A percentile compares a stretch with the other conserved stretches of the same genome.
Evolutionary conservation across 768 basidiomycete species (phyloP).

Genomic region (Boletus patriciae): DNA sequence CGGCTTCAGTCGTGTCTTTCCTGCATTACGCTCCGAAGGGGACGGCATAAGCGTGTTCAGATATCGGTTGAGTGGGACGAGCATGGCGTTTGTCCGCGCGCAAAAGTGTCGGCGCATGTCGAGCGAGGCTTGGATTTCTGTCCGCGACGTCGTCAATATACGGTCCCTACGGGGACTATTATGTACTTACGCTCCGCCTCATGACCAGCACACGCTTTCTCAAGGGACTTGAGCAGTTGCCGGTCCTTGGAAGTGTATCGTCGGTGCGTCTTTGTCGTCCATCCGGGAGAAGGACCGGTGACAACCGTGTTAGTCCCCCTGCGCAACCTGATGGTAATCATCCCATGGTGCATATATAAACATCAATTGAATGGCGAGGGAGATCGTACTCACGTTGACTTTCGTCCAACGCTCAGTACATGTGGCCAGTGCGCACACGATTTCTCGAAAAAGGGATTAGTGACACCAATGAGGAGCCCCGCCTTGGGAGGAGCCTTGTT

Average conservation of each 20-base stretch:
- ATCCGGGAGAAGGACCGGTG: slow-evolving; percentile 64
- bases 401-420: slow-evolving; percentile 65
- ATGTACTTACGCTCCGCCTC: slow-evolving; percentile 52
- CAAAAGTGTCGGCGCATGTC: slow-evolving; percentile 79
- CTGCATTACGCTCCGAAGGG: slow-evolving; percentile 44
- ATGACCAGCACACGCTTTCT: slow-evolving; percentile 54
- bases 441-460: slow-evolving; percentile 84
- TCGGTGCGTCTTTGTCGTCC: slow-evolving; percentile 77
- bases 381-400: slow-evolving; percentile 39
- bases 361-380: not conserved
- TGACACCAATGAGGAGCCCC: slow-evolving; percentile 79
- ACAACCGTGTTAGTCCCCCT: slow-evolving; percentile 8
- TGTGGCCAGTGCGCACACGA: slow-evolving; percentile 87
- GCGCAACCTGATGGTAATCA: slow-evolving; percentile 3
- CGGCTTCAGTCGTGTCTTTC: slow-evolving; percentile 52
- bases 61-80: slow-evolving; percentile 90
- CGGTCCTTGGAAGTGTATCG: slow-evolving; percentile 86
- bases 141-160: not conserved
- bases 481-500: slow-evolving; percentile 79
- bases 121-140: slow-evolving; percentile 64
- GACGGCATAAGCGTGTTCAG: slow-evolving; percentile 84
- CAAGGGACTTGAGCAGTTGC: slow-evolving; percentile 66
- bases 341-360: not conserved
- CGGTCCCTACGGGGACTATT: not conserved
- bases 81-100: slow-evolving; percentile 78